phyloP scores from a whole-genome alignment of 148 eudicot genomes.

The Bassia scoparia region DNA sequence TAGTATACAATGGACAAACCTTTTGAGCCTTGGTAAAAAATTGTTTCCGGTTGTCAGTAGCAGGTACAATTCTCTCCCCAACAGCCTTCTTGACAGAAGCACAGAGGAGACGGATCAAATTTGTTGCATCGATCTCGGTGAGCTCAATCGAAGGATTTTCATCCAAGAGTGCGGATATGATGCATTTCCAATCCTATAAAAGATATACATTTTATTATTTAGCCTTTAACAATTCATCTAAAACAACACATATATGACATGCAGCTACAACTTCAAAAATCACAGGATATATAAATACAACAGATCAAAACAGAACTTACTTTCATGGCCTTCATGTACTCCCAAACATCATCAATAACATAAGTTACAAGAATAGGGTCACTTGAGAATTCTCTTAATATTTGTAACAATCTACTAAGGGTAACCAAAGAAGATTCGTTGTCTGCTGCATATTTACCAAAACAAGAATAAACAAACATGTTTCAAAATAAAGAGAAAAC shows the following conservation, averaged over 20 bases:
- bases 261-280: background rate
- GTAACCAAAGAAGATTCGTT: conserved; percentile 65
- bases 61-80: conserved; percentile 92
- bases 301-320: conserved; percentile 35
- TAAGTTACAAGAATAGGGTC: conserved; percentile 80
- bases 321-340: conserved; percentile 95
- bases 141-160: conserved; percentile 77
- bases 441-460: conserved; percentile 30
- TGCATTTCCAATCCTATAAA: conserved; percentile 89
- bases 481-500: conserved; percentile 29
- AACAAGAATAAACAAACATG: conserved; percentile 12
- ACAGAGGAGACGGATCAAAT: conserved; percentile 79
- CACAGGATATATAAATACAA: background rate
- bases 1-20: conserved; percentile 31
- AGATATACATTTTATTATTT: background rate
- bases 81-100: conserved; percentile 89
- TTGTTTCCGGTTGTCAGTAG: conserved; percentile 78
- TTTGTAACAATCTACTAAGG: conserved; percentile 82
- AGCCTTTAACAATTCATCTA: background rate
- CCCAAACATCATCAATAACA: conserved; percentile 98
- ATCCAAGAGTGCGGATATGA: conserved; percentile 66
- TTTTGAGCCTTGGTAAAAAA: conserved; percentile 76
- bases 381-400: conserved; percentile 77
- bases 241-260: conserved; percentile 5
- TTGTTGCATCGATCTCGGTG: conserved; percentile 81